Conservation (phyloP, 2,329 filamentous ascomycete genomes). For the Claviceps humidiphila region DNA sequence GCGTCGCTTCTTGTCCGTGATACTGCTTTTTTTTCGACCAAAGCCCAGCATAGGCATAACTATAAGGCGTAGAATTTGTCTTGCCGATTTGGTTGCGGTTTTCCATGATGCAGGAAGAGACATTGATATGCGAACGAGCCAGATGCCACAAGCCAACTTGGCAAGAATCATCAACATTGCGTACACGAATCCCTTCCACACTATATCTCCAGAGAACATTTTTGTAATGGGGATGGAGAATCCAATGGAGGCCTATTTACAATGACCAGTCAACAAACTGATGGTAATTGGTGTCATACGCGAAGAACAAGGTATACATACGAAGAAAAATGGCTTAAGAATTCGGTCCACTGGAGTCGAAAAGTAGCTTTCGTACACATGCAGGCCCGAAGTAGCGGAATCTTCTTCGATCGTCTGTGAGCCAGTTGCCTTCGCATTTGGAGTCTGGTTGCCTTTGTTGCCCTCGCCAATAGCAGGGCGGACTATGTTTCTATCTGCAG, state of each 20-base stretch:
- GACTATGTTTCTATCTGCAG: neutral
- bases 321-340: constrained; percentile 63
- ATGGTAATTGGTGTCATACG: neutral
- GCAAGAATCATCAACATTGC: constrained; percentile 53
- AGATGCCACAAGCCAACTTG: constrained; percentile 47
- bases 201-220: constrained; percentile 48
- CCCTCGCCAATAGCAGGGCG: neutral
- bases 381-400: neutral
- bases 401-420: neutral
- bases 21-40: neutral
- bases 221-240: constrained; percentile 64
- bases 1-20: neutral
- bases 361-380: constrained; percentile 28
- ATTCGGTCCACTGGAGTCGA: constrained; percentile 30
- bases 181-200: constrained; percentile 67
- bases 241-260: constrained; percentile 39
- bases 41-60: neutral
- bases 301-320: constrained; percentile 11
- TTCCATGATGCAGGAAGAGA: neutral
- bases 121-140: constrained; percentile 29
- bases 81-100: neutral
- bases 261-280: neutral
- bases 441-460: neutral
- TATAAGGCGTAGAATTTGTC: neutral
- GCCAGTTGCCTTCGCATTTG: neutral